A percentile compares a stretch with the other conserved stretches of the same genome.
phyloP scores from a whole-genome alignment of 306 rosid species.

The Carpinus viminea region DNA sequence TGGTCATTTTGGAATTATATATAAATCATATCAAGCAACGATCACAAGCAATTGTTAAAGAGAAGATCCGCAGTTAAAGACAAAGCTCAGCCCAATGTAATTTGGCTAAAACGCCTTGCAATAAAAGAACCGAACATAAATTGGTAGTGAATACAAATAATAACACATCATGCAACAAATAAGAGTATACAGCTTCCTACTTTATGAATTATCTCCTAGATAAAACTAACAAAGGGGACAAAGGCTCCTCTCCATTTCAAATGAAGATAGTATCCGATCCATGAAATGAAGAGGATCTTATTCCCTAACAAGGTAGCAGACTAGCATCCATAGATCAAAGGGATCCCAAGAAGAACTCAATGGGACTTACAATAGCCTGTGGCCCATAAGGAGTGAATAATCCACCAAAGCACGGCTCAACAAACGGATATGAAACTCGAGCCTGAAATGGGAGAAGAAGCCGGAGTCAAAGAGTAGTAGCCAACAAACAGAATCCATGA shows the following conservation, averaged over 20 bases:
- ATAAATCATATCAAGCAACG: neutral
- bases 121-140: neutral
- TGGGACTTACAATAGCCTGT: slow-evolving; percentile 59
- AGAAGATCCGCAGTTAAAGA: neutral
- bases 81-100: neutral
- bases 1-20: slow-evolving; percentile 1
- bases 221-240: neutral
- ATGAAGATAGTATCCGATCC: no score
- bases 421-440: slow-evolving; percentile 49
- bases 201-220: neutral
- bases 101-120: neutral
- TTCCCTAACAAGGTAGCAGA: neutral
- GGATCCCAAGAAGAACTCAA: neutral
- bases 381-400: slow-evolving; percentile 54
- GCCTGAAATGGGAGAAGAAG: slow-evolving; percentile 43
- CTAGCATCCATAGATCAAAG: slow-evolving; percentile 1
- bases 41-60: slow-evolving; percentile 3
- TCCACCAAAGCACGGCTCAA: slow-evolving; percentile 55
- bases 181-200: neutral
- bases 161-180: neutral
- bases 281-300: no score
- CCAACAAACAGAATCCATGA: slow-evolving; percentile 19
- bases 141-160: neutral
- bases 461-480: slow-evolving; percentile 20
- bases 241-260: no score